Percentiles rank a stretch among this genome's conserved stretches.
Evolutionary conservation across 352 stramenopile species (phyloP).

Genomic region (Globisporangium yorkense): DNA sequence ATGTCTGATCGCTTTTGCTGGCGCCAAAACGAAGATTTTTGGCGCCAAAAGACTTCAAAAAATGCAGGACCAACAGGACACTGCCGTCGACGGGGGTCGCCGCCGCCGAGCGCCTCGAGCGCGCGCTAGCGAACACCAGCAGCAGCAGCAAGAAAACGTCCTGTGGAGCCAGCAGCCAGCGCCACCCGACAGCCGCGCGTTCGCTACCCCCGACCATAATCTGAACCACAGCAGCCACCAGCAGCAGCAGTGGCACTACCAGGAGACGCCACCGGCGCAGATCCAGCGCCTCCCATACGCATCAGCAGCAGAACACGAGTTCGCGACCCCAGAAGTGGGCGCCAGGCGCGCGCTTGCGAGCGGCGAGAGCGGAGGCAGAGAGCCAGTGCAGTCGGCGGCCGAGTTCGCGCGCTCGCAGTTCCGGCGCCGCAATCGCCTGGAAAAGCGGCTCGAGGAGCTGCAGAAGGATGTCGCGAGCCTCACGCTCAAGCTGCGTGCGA

Average conservation of each 20-base stretch:
- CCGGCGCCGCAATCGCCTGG: conserved; percentile 47
- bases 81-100: too few species aligned
- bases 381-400: conserved; percentile 1
- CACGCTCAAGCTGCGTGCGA: conserved; percentile 52
- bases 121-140: too few species aligned
- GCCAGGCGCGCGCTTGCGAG: background rate
- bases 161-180: too few species aligned
- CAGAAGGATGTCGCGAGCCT: conserved; percentile 70
- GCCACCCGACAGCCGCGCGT: background rate
- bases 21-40: too few species aligned
- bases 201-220: background rate
- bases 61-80: too few species aligned
- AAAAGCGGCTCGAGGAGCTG: conserved; percentile 63
- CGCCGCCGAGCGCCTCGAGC: too few species aligned
- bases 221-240: background rate
- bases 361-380: background rate
- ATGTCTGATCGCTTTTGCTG: too few species aligned
- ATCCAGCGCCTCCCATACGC: conserved; percentile 5
- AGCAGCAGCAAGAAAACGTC: background rate
- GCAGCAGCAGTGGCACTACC: conserved; percentile 12
- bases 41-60: too few species aligned
- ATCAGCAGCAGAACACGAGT: background rate
- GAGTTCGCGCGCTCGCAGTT: conserved; percentile 37
- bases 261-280: conserved; percentile 12
- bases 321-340: conserved; percentile 7